A percentile compares a stretch with the other conserved stretches of the same genome.
Conservation (phyloP, 179 eudicot genomes). For the Pouteria campechiana region DNA sequence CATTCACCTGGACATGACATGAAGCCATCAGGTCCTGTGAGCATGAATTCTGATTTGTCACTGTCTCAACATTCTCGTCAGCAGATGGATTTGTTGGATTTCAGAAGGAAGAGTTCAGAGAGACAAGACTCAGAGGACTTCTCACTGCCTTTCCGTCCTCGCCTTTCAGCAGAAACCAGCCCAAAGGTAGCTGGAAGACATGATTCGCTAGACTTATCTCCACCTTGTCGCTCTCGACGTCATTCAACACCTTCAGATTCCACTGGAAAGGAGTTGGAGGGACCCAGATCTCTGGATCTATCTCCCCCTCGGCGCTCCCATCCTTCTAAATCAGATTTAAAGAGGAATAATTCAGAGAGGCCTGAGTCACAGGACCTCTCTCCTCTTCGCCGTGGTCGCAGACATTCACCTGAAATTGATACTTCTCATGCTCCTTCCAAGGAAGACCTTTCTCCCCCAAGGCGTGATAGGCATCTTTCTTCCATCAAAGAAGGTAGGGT, state of each 20-base stretch:
- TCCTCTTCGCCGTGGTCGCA: constrained; percentile 1
- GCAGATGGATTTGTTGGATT: too few species aligned
- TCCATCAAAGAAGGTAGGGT: constrained; percentile 18
- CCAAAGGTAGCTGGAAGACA: not conserved
- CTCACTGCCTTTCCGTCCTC: constrained; percentile 1
- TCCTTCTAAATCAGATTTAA: too few species aligned
- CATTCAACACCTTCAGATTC: constrained; percentile 8
- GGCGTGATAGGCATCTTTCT: constrained; percentile 19
- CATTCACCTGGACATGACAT: constrained; percentile 6
- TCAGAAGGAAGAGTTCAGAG: not conserved
- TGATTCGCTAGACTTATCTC: constrained; percentile 24
- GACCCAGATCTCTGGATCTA: too few species aligned
- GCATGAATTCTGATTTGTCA: constrained; percentile 17
- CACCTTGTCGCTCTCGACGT: constrained; percentile 28
- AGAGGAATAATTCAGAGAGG: too few species aligned
- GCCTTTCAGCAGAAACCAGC: not conserved
- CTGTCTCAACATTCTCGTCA: constrained; percentile 23
- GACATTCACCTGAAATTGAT: constrained; percentile 6
- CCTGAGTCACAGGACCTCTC: constrained; percentile 5
- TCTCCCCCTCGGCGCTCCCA: constrained; percentile 46
- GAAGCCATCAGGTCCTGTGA: not conserved
- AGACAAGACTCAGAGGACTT: constrained; percentile 1
- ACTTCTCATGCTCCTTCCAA: constrained; percentile 5
- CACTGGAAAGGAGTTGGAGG: too few species aligned
- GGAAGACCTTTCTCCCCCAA: constrained; percentile 61